Base-by-base conservation (phyloP, 768 basidiomycete species). In the Hygrophorus pudorinus region DNA sequence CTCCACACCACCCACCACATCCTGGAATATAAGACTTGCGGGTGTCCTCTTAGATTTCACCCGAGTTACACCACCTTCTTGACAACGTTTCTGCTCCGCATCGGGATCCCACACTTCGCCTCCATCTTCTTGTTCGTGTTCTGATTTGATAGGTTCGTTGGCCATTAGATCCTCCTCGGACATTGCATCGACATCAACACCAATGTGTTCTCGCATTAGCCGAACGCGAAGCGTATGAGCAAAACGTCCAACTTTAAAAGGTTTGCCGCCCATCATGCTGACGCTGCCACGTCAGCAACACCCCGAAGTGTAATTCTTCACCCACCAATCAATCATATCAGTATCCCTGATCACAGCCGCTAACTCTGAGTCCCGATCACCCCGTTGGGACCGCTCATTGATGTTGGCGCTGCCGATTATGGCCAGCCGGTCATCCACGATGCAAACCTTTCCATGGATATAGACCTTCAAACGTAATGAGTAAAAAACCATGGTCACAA, bases 331-430 rank as follows among this genome's bases (percentile, higher is more conserved):
- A 41, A 98, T 85, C 86, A 99, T 85, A 56, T 99, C 94, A 2
- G 94, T 98, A 56, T 99, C 96, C 49, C 91, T 73, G 41, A 98
- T 87, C 36, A 99, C 79, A 30, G 87, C 81, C 2, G 91, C 90
- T 28, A 98, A 61, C 59, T 99, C 96, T 2, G 94, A 98, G 61
- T 99, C 96, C 21, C 96, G 81, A 59, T 99, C 94, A 17, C 96
- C 96, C 21, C 90, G 75, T 57, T 89, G 88, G 11, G 90, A 94
- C 30, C 96, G 79, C 59, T 99, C 96, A 57, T 99, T 98, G 67
- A 99, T 91, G 60, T 96, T 98, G 13, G 94, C 94, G 44, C 90
- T 92, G 12, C 91, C 91, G 51, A 96, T 96, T 56, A 96, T 91
- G 27, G 78, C 91, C 46, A 92, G 67, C 42, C 96, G 80, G 59